Conservation (phyloP, 2,329 filamentous ascomycete species). For the Fusarium domesticum region DNA sequence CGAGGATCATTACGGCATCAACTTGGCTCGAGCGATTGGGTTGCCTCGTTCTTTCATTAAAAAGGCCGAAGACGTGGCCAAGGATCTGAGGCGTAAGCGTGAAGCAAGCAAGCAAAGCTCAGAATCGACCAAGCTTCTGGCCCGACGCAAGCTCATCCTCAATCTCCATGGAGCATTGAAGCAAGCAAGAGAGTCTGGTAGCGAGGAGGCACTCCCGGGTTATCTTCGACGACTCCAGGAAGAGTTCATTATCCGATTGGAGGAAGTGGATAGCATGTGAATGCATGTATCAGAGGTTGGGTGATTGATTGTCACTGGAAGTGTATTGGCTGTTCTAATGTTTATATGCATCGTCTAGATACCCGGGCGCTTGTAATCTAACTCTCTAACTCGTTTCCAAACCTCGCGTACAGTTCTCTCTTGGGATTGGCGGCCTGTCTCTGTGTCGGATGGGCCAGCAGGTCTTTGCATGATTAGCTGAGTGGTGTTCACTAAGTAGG, state of each 20-base stretch:
- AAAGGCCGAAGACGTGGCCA: conserved; percentile 64
- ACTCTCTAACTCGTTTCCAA: conserved; percentile 63
- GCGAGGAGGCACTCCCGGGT: conserved; percentile 54
- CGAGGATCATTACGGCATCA: conserved; percentile 74
- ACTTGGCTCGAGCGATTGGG: conserved; percentile 70
- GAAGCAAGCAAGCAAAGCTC: conserved; percentile 58
- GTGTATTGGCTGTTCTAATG: conserved; percentile 2
- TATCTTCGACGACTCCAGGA: conserved; percentile 50
- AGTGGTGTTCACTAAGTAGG: not conserved
- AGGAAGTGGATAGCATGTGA: conserved; percentile 51
- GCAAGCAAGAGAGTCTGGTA: conserved; percentile 62
- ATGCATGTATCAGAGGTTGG: too few species aligned
- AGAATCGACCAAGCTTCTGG: conserved; percentile 54
- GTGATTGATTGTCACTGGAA: not conserved
- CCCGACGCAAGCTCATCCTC: conserved; percentile 70
- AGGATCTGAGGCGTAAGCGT: conserved; percentile 55
- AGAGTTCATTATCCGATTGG: conserved; percentile 73
- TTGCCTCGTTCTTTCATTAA: conserved; percentile 67
- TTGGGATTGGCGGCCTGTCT: conserved; percentile 64
- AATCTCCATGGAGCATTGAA: conserved; percentile 69
- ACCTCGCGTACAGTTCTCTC: conserved; percentile 69
- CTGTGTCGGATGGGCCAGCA: conserved; percentile 57
- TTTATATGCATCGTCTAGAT: conserved; percentile 6
- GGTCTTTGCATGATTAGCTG: conserved; percentile 44
- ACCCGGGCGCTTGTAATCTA: conserved; percentile 67